Evolutionary conservation across 768 basidiomycete species (phyloP).

Genomic region (Neoboletus brunneissimus): DNA sequence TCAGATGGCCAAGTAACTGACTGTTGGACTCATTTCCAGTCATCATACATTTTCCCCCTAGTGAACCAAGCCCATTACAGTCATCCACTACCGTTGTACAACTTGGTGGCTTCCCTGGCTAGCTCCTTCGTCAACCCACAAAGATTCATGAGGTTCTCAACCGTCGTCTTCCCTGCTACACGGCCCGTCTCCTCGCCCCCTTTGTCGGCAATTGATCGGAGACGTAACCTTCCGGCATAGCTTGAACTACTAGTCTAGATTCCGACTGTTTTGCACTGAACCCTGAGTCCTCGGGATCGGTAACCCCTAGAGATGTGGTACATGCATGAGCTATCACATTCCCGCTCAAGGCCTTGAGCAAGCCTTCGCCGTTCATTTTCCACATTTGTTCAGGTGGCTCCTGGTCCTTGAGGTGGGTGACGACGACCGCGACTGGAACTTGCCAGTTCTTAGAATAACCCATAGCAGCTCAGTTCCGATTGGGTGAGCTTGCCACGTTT

Average conservation of each 20-base stretch:
- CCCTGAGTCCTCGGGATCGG: background rate
- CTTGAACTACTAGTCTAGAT: background rate
- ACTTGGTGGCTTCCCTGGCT: background rate
- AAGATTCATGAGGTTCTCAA: background rate
- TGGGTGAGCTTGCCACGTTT: constrained; percentile 25
- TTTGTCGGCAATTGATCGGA: background rate
- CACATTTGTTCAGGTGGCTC: constrained; percentile 27
- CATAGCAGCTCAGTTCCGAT: constrained; percentile 26
- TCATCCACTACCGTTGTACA: background rate
- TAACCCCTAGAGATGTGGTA: constrained; percentile 7
- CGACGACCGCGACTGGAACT: constrained; percentile 34
- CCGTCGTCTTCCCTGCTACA: background rate
- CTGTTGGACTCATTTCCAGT: no score
- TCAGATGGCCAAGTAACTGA: no score
- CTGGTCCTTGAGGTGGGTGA: constrained; percentile 35
- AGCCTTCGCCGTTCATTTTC: background rate
- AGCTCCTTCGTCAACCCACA: background rate
- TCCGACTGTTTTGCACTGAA: constrained; percentile 1
- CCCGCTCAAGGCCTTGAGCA: background rate
- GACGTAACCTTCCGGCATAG: constrained; percentile 2
- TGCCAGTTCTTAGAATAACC: constrained; percentile 27
- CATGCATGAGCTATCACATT: constrained; percentile 19
- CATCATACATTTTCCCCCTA: no score
- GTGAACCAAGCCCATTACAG: background rate
- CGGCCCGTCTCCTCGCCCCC: background rate